Evolutionary conservation across 345 rosid genomes (phyloP).

Genomic region (Lagerstroemia speciosa): DNA sequence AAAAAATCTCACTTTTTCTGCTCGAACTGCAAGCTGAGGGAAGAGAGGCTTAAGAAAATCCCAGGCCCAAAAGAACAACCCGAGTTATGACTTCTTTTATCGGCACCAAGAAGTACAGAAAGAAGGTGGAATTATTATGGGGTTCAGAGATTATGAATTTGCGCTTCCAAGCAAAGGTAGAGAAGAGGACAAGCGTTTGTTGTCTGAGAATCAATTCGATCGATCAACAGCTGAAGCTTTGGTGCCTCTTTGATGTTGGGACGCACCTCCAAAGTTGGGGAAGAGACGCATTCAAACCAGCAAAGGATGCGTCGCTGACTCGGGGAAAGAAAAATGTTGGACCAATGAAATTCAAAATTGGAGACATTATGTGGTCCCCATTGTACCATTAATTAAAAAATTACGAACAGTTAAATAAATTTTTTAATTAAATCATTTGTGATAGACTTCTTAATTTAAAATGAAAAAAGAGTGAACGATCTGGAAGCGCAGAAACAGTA

Average conservation of each 20-base stretch:
- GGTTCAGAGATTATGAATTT: slow-evolving; percentile 1
- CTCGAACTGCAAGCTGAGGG: background rate
- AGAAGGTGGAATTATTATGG: background rate
- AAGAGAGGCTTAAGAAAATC: background rate
- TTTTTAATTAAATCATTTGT: too few relatives aligned
- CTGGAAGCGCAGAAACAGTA: too few relatives aligned
- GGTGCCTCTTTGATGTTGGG: background rate
- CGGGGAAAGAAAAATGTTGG: background rate
- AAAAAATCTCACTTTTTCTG: slow-evolving; percentile 2
- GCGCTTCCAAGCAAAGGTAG: slow-evolving; percentile 7
- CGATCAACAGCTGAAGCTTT: background rate
- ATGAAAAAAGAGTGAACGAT: background rate
- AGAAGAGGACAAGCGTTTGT: background rate
- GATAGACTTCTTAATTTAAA: background rate
- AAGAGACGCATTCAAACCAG: background rate
- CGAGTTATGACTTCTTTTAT: background rate
- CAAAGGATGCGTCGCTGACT: background rate
- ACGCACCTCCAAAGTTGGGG: background rate
- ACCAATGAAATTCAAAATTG: background rate
- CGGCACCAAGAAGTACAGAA: background rate
- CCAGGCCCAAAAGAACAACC: background rate
- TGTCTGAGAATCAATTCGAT: background rate
- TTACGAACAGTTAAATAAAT: too few relatives aligned
- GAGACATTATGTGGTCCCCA: too few relatives aligned
- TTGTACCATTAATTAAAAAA: too few relatives aligned